phyloP scores from a whole-genome alignment of 495 filamentous ascomycete species.

The Ramalina intermedia region DNA sequence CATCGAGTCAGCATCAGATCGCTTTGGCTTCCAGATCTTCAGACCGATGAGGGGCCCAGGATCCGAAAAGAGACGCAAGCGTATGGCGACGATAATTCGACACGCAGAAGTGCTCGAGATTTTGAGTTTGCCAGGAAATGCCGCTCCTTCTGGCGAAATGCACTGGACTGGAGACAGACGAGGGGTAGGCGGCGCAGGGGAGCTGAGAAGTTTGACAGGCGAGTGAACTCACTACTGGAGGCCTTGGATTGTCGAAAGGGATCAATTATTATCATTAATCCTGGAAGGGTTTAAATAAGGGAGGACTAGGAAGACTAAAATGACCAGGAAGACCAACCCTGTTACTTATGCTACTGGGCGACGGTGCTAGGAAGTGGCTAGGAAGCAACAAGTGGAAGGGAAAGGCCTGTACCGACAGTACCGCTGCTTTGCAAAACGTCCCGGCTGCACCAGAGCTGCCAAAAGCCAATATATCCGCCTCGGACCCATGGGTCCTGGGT shows the following conservation, averaged over 20 bases:
- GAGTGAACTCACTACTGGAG: no score
- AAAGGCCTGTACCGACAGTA: neutral
- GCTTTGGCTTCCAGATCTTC: conserved; percentile 7
- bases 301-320: neutral
- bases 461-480: conserved; percentile 4
- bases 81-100: neutral
- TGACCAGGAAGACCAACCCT: no score
- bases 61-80: neutral
- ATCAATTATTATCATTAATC: no score
- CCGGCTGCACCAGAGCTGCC: neutral
- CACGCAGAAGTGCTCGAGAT: neutral
- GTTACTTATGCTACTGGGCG: no score
- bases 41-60: neutral
- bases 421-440: conserved; percentile 4
- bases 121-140: neutral
- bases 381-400: conserved; percentile 1
- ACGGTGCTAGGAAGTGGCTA: no score
- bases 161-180: no score
- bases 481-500: neutral
- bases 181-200: no score
- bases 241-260: no score
- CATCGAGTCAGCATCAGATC: neutral
- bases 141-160: no score
- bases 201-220: no score
- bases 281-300: conserved; percentile 1